phyloP scores from a whole-genome alignment of 108 stramenopile genomes.

The Pelagomonas calceolata region DNA sequence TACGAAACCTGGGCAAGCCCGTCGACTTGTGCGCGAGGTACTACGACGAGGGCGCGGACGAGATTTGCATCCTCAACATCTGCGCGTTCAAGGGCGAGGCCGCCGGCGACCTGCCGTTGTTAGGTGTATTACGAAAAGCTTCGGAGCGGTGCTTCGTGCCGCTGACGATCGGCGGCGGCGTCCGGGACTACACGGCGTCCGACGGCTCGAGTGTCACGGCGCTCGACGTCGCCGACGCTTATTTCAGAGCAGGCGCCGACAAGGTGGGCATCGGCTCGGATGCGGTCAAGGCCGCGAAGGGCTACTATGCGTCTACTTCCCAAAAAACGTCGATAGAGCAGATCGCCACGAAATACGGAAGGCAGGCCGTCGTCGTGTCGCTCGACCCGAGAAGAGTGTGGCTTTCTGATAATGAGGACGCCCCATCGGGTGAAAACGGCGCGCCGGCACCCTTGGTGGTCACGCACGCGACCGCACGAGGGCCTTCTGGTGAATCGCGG shows the following conservation, averaged over 20 bases:
- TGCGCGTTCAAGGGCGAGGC: constrained; percentile 86
- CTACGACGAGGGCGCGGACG: constrained; percentile 90
- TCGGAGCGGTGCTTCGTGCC: constrained; percentile 90
- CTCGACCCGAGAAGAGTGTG: constrained; percentile 94
- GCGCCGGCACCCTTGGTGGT: constrained; percentile 45
- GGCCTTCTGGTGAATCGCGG: constrained; percentile 66
- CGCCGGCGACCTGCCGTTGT: constrained; percentile 92
- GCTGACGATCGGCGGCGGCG: constrained; percentile 93
- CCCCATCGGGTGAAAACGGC: not conserved
- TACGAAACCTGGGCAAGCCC: constrained; percentile 96
- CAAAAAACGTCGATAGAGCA: constrained; percentile 70
- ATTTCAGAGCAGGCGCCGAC: constrained; percentile 97
- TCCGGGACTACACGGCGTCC: constrained; percentile 78
- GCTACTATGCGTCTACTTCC: constrained; percentile 33
- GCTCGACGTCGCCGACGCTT: constrained; percentile 85
- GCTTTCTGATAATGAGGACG: constrained; percentile 51
- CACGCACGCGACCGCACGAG: constrained; percentile 42
- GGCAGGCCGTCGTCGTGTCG: constrained; percentile 93
- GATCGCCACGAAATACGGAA: constrained; percentile 82
- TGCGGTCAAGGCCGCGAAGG: constrained; percentile 81
- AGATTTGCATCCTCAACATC: constrained; percentile 94
- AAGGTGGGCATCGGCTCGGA: constrained; percentile 89
- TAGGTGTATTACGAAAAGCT: constrained; percentile 81
- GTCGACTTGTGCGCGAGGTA: constrained; percentile 75
- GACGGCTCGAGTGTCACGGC: constrained; percentile 67